These are phyloP conservation scores for Metarhizium album DNA, from an alignment of 2,329 filamentous ascomycete species.

Conservation along the genomic window DNA sequence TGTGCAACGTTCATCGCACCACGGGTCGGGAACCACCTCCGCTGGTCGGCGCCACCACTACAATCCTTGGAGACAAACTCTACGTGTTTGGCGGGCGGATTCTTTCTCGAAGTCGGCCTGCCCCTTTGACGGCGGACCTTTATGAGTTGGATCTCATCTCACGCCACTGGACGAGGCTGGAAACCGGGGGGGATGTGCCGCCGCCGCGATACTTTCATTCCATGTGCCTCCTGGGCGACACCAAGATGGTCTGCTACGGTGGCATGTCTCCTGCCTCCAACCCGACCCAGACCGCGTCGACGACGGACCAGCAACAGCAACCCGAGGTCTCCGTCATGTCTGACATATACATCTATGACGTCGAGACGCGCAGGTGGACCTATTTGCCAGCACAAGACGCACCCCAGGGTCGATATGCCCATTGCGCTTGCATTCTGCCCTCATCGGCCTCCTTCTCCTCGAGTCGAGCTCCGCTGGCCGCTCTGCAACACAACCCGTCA, in stretches of 20 bases:
- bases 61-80: conserved; percentile 86
- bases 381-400: conserved; percentile 69
- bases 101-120: conserved; percentile 70
- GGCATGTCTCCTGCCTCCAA: conserved; percentile 74
- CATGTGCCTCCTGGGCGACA: conserved; percentile 85
- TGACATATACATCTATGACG: conserved; percentile 92
- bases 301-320: conserved; percentile 36
- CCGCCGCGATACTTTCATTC: conserved; percentile 95
- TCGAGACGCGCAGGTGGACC: conserved; percentile 72
- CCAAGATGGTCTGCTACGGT: conserved; percentile 94
- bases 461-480: conserved; percentile 69
- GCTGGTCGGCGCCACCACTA: conserved; percentile 89
- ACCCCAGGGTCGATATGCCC: conserved; percentile 89
- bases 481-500: conserved; percentile 80
- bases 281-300: conserved; percentile 34
- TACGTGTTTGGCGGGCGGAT: conserved; percentile 93
- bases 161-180: conserved; percentile 86
- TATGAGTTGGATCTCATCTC: conserved; percentile 89
- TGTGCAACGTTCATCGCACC: conserved; percentile 69
- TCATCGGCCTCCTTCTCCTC: conserved; percentile 84
- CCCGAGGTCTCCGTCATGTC: conserved; percentile 95
- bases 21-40: conserved; percentile 87
- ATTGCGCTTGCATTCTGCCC: conserved; percentile 86
- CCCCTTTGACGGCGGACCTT: conserved; percentile 74
- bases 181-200: conserved; percentile 74